Base-by-base conservation (phyloP, 768 basidiomycete species). In the Hypholoma sublateritium region DNA sequence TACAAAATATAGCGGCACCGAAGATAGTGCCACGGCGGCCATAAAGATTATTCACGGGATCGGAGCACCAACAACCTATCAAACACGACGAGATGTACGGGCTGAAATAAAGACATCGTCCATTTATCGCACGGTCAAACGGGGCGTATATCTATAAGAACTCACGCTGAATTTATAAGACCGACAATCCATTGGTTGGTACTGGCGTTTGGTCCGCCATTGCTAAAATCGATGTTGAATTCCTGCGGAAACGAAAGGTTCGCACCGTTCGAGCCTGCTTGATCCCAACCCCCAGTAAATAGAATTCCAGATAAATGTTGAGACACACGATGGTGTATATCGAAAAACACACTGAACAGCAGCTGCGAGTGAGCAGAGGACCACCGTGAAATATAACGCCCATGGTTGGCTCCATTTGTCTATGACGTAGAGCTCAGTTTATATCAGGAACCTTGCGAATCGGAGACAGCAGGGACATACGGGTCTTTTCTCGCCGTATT, bases 181-280 rank as follows among this genome's bases (percentile, higher is more conserved):
- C 89, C 89, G 24, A 90, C 77, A 8, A 89, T 70, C 88, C 88
- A 90, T 57, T 83, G 70, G 60, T 91, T 82, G 21, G 67, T 75
- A 16, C 57, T 55, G 16, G 63, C 58, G 48, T 76, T 65, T 11
- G 74, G 74, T 37, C 61, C 60, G 14, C 62, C 61, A 1, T 55
- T 56, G 19, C 52, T 65, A 25, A 57, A 28, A 24, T 53, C 51
- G 55, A 85, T 80, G 34, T 74, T 72, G 55, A 85, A 79, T 53
- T 76, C 76, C 3, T 60, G 19, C 2, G 83, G 80, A 67, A 82
- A 84, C 13, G 76, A 77, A 22, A 86, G 64, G 62, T 84, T 83
- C 21, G 83, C 82, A 34, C 82, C 83, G 60, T 84, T 85, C 39
- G 76, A 75, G 17, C 80, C 82, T 1, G 79, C 80, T 65, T 84